Evolutionary conservation across 2,329 filamentous ascomycete genomes (phyloP).

Genomic region (Ceratocystis albifundus): DNA sequence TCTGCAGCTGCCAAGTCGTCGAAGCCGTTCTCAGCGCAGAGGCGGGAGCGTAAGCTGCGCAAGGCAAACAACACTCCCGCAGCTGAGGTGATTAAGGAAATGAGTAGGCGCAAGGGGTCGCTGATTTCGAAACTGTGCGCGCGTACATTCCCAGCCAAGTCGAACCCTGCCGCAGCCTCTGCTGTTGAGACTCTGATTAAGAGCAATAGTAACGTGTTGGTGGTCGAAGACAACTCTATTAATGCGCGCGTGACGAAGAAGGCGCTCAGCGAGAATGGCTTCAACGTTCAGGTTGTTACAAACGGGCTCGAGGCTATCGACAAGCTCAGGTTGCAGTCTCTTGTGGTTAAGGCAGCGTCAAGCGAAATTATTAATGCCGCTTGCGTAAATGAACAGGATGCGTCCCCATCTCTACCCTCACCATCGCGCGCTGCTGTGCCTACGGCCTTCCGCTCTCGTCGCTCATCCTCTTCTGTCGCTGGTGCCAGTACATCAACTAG

Average conservation of each 20-base stretch:
- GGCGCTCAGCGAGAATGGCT: conserved; percentile 40
- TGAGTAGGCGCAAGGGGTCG: background rate
- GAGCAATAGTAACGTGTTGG: conserved; percentile 35
- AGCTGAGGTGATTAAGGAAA: background rate
- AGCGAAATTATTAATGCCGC: background rate
- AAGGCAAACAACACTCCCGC: background rate
- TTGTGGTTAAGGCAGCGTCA: conserved; percentile 10
- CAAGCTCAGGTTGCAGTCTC: conserved; percentile 29
- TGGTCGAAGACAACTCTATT: conserved; percentile 51
- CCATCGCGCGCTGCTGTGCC: background rate
- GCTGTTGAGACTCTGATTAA: conserved; percentile 10
- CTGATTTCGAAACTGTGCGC: conserved; percentile 8
- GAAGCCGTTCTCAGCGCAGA: background rate
- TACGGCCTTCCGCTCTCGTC: conserved; percentile 17
- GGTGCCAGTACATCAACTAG: conserved; percentile 16
- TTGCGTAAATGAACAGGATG: background rate
- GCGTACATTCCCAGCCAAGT: background rate
- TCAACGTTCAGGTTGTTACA: conserved; percentile 43
- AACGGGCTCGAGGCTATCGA: conserved; percentile 47
- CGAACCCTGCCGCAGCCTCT: background rate
- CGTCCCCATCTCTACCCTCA: background rate
- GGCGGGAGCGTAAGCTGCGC: conserved; percentile 7
- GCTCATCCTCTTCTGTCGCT: conserved; percentile 16
- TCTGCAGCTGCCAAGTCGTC: background rate
- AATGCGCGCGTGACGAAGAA: conserved; percentile 47